Base-by-base conservation (phyloP, 139 green algal species). In the Axilococcus clingmanii region DNA sequence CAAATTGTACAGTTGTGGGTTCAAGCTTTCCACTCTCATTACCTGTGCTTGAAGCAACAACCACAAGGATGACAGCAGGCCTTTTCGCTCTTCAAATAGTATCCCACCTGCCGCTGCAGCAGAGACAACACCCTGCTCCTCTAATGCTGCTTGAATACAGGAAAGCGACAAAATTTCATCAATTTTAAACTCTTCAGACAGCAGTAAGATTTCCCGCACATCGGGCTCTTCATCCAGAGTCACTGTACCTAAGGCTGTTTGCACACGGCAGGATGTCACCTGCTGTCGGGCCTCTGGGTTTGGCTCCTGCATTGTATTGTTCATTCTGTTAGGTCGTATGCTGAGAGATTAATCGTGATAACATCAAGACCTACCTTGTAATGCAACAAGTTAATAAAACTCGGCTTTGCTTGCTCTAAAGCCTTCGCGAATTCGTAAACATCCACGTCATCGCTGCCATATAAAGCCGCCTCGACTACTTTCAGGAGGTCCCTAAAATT, bases 141-240 rank as follows among this genome's bases (percentile, higher is more conserved):
- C 64, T 19, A 73, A 50, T 2, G 69, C 76, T 14, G 55, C 50
- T 16, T 74, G 58, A 25, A 89, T 65, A 33, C 72, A 75, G 53
- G 77, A 60, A 51, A 83, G 64, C 36, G 65, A 71, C 7, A 63
- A 31, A 12, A 83, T 30, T 42, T 89, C 81, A 48, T 89, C 72
- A 45, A 89, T 59, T 20, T 65, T 57, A 37, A 86, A 35, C 52
- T 78, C 76, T 20, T 84, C 70, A 12, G 68, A 69, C 27, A 87
- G 59, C 37, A 78, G 57, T 28, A 79, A 48, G 3, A 74, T 74
- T 71, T 78, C 59, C 22, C 60, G 45, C 31, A 77, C 57, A 24
- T 88, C 77, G 3, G 79, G 77, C 37, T 79, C 78, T 5, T 63
- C 59, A 51, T 88, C 79, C 12, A 88, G 69, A 29, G 56, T 46